Evolutionary conservation across 768 basidiomycete genomes (phyloP), one percentile per base, ranked within the genome.

Genomic region (Psilocybe subaeruginosa): DNA sequence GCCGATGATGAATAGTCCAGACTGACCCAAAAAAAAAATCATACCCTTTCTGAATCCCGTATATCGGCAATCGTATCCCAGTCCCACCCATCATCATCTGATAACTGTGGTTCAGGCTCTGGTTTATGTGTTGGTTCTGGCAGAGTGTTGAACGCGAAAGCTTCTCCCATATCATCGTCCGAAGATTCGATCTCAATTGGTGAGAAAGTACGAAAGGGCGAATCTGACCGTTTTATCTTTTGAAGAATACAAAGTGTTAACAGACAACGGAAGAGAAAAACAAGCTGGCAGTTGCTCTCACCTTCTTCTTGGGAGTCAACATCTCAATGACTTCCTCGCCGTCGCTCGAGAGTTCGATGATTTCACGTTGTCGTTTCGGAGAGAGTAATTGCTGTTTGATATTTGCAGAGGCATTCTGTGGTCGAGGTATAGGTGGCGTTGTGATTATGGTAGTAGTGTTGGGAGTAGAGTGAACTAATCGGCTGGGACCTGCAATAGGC

Each of bases 11-110:
- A 50, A 11, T 16, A 3, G 9, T 29, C 12, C 23, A 14, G 11
- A 23, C 11, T 9, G 35, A 33, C 11, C 16, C 19, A 4, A 30
- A 54, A 55, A 16, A 53, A 17, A 47, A 19, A 37, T 8, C 58
- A 23, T 61, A 74, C 73, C 30, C 60, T 64, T 2, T 67, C 62
- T 31, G 64, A 63, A 61, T 75, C 62, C 19, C 66, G 63, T 9
- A 76, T 31, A 47, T 73, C 72, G 3, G 72, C 73, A 3, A 64
- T 58, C 49, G 66, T 66, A 30, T 66, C 52, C 54, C 62, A 66
- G 31, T 67, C 52, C 54, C 62, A 66, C 30, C 66, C 67, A 51
- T 63, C 66, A 30, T 51, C 47, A n/a, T 56, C 19, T 23, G 17
- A 45, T 48, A 11, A n/a, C 9, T 56, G 35, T 14, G 48, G 52